phyloP scores from a whole-genome alignment of 2,329 filamentous ascomycete species.

The Pyrenophora graminea region DNA sequence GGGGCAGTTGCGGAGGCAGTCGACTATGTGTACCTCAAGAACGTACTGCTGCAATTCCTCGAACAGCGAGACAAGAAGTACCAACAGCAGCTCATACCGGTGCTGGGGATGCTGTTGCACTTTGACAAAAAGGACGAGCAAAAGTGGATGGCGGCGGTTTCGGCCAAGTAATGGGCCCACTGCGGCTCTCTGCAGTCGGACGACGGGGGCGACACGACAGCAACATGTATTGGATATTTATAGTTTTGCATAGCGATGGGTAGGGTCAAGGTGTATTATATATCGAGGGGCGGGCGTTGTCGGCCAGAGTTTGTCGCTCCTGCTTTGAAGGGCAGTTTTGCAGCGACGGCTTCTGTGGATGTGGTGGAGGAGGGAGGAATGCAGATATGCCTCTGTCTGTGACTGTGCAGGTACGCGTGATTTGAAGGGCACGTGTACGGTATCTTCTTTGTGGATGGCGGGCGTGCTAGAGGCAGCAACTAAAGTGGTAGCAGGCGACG shows the following conservation, averaged over 20 bases:
- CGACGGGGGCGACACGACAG: neutral
- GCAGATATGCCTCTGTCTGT: too few species aligned
- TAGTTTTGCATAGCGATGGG: constrained; percentile 4
- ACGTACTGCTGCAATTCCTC: constrained; percentile 78
- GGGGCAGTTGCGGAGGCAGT: constrained; percentile 43
- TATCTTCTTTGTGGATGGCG: constrained; percentile 1
- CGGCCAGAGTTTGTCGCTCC: too few species aligned
- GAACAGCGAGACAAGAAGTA: constrained; percentile 79
- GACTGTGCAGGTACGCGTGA: too few species aligned
- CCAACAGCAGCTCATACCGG: constrained; percentile 75
- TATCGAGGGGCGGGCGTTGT: constrained; percentile 1
- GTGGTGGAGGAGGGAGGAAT: too few species aligned
- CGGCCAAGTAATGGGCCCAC: constrained; percentile 45
- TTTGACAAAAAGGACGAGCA: constrained; percentile 83
- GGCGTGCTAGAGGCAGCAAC: neutral
- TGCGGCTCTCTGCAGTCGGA: constrained; percentile 20
- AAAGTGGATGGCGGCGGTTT: constrained; percentile 80
- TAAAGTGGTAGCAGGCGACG: constrained; percentile 10
- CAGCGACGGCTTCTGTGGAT: neutral
- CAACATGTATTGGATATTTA: neutral
- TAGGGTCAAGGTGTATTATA: constrained; percentile 6
- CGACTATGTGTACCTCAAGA: constrained; percentile 75
- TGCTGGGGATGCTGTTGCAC: constrained; percentile 73
- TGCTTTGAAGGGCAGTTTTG: too few species aligned
- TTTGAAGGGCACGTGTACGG: too few species aligned